phyloP scores from a whole-genome alignment of 2,329 filamentous ascomycete species.

The Xylariales sp. region DNA sequence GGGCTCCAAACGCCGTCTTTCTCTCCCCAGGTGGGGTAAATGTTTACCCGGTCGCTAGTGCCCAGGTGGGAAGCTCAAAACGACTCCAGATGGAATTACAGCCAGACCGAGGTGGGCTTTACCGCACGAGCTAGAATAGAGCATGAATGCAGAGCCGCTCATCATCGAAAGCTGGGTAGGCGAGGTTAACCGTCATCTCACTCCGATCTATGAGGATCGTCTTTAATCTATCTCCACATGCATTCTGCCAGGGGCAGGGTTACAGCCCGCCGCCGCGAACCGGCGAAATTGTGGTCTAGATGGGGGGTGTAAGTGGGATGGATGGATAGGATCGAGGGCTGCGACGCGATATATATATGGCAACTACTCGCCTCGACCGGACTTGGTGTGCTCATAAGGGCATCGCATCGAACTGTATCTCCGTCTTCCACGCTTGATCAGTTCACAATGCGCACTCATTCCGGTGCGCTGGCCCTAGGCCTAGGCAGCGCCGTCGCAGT shows the following conservation, averaged over 20 bases:
- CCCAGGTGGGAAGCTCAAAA: background rate
- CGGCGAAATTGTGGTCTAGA: conserved; percentile 2
- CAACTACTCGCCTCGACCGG: conserved; percentile 5
- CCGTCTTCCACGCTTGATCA: background rate
- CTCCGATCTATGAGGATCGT: conserved; percentile 12
- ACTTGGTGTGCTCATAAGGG: background rate
- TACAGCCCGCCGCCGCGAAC: conserved; percentile 6
- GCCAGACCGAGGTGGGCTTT: background rate
- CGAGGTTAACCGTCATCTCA: background rate
- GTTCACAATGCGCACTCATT: conserved; percentile 23
- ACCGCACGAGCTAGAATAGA: background rate
- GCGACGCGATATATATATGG: conserved; percentile 22
- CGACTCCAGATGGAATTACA: background rate
- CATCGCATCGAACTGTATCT: conserved; percentile 3
- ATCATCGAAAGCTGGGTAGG: background rate
- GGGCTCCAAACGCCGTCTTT: conserved; percentile 17
- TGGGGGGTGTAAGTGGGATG: background rate
- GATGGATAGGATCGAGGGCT: conserved; percentile 9
- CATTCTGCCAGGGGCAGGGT: conserved; percentile 24
- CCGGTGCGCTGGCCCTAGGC: conserved; percentile 15
- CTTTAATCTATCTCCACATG: conserved; percentile 32
- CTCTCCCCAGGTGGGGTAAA: conserved; percentile 11
- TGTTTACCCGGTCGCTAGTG: conserved; percentile 3
- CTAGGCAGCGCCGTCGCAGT: conserved; percentile 13
- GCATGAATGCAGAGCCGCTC: background rate